phyloP scores from a whole-genome alignment of 768 basidiomycete species.

The Lyophyllum semitale region DNA sequence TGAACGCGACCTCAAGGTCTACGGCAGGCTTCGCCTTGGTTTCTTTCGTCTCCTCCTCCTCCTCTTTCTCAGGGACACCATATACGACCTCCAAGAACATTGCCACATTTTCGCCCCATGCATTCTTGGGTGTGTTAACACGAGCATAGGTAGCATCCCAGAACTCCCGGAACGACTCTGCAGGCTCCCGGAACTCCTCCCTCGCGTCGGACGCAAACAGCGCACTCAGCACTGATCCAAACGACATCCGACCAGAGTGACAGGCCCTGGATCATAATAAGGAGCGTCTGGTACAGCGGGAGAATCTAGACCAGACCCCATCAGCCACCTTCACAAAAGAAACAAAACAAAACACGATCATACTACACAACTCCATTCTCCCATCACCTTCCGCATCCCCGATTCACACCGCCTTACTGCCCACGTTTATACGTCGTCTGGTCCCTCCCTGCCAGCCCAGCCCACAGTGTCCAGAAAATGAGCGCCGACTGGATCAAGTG shows the following conservation, averaged over 20 bases:
- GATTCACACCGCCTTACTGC: constrained; percentile 65
- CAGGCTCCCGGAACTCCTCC: constrained; percentile 41
- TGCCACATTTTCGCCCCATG: constrained; percentile 55
- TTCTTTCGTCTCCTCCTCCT: background rate
- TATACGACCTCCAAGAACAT: constrained; percentile 23
- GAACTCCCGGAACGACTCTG: constrained; percentile 61
- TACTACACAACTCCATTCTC: constrained; percentile 54
- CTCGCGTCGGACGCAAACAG: constrained; percentile 53
- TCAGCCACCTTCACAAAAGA: background rate
- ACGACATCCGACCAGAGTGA: constrained; percentile 35
- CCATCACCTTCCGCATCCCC: constrained; percentile 57
- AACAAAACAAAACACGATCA: constrained; percentile 42
- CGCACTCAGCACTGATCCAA: constrained; percentile 57
- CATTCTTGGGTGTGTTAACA: constrained; percentile 40
- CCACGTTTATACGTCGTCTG: constrained; percentile 62
- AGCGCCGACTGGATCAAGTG: too few species aligned
- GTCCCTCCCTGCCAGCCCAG: constrained; percentile 43
- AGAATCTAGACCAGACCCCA: constrained; percentile 47
- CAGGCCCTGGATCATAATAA: constrained; percentile 53
- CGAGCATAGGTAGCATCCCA: constrained; percentile 55
- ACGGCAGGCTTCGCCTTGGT: too few species aligned
- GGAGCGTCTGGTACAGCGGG: constrained; percentile 61
- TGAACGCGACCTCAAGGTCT: constrained; percentile 2
- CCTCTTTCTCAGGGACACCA: constrained; percentile 2
- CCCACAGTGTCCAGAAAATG: too few species aligned